Percentiles rank a stretch among this genome's conserved stretches.
phyloP scores from a whole-genome alignment of 306 rosid genomes.

The Aeschynomene evenia region DNA sequence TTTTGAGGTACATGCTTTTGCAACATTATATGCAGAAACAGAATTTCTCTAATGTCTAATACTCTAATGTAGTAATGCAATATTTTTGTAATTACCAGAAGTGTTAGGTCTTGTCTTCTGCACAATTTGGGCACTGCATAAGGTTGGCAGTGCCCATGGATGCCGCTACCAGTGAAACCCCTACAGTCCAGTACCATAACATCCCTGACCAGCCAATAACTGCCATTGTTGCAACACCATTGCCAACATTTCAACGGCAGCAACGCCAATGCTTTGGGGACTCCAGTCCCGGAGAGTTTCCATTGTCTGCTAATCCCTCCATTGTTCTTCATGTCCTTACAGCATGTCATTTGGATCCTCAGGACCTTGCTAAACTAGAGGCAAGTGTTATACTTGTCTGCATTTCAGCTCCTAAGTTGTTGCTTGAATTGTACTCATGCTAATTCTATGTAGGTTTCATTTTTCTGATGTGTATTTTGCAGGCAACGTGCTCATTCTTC shows the following conservation, averaged over 20 bases:
- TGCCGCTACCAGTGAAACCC: constrained; percentile 71
- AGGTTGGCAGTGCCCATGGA: constrained; percentile 85
- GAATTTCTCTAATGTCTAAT: background rate
- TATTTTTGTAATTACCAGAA: constrained; percentile 52
- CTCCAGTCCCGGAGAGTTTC: constrained; percentile 77
- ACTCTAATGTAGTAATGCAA: constrained; percentile 40
- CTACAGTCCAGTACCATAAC: constrained; percentile 66
- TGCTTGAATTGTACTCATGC: constrained; percentile 13
- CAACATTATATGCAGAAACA: background rate
- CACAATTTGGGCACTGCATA: constrained; percentile 69
- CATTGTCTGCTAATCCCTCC: constrained; percentile 79
- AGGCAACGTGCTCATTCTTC: constrained; percentile 90
- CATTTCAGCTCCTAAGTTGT: background rate
- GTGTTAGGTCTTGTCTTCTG: constrained; percentile 35
- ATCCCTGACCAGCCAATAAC: constrained; percentile 68
- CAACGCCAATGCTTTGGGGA: constrained; percentile 69
- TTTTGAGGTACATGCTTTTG: constrained; percentile 27
- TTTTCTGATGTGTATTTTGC: constrained; percentile 46
- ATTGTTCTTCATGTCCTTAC: constrained; percentile 83
- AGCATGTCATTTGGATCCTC: constrained; percentile 66
- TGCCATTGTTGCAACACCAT: constrained; percentile 44
- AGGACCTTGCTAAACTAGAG: constrained; percentile 83
- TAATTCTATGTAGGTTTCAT: constrained; percentile 39
- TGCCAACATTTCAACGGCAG: constrained; percentile 55
- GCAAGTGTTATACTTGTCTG: constrained; percentile 50